Base-by-base conservation (phyloP, 176 grass and related monocot genomes). In the Aegilops tauschii region DNA sequence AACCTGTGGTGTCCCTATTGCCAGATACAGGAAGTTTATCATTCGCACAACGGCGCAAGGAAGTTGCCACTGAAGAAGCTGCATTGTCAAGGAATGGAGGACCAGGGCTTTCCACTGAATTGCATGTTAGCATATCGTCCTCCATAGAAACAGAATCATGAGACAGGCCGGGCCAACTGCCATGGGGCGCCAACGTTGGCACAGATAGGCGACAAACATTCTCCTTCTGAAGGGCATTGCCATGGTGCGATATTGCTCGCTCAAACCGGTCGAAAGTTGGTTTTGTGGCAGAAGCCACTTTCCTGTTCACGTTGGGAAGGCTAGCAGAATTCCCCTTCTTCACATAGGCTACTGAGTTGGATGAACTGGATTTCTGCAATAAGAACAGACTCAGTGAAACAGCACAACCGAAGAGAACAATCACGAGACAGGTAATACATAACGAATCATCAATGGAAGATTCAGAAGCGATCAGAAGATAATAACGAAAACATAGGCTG, bases 21-120 rank as follows among this genome's bases (percentile, higher is more conserved):
- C 90, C 92, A 65, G 90, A 92, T 28, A 95, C 90, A 79, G 80
- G 83, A 35, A 92, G 90, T 69, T 89, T 95, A 75, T 88, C 86
- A 76, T 67, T 86, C n/a, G 61, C 65, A 84, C 9, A 67, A 77
- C 31, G 88, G 72, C 91, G 88, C 40, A 98, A 86, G 76, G 91
- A 95, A 87, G 86, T 58, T 74, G 82, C 74, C 37, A 84, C 67
- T 86, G 78, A 75, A 21, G 90, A 85, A 59, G 91, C 82, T 3
- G 32, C 81, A 76, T 93, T 89, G 47, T 93, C 90, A 85, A 90
- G 78, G 58, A 72, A 92, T 81, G 90, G 78, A 79, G 90, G 77
- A 67, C 92, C 86, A 65, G 88, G 79, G 87, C 88, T 92, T 85
- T 89, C 93, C 66, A 92, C 91, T 47, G 44, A 47, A 47, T 47